These are phyloP conservation scores for Pleurotus salmoneostramineus DNA, from an alignment of 768 basidiomycete species.

Conservation along the genomic window DNA sequence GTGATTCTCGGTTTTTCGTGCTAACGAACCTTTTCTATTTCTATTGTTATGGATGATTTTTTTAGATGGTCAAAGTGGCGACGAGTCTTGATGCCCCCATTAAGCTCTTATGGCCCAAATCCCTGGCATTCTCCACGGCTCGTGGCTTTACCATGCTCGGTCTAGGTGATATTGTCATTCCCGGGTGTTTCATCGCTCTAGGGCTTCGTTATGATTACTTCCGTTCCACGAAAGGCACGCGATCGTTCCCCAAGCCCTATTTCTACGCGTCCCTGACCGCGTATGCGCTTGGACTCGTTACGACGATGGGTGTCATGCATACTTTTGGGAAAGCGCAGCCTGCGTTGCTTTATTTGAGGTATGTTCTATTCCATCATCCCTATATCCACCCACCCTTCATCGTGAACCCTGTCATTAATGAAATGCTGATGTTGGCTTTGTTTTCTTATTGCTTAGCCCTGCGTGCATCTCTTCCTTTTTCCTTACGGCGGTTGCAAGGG, in stretches of 20 bases:
- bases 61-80: slow-evolving; percentile 91
- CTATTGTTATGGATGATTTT: slow-evolving; percentile 2
- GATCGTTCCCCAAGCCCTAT: slow-evolving; percentile 62
- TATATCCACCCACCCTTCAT: background rate
- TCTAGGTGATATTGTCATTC: slow-evolving; percentile 79
- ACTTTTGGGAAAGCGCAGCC: slow-evolving; percentile 75
- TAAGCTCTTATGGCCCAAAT: slow-evolving; percentile 87
- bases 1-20: too few relatives aligned
- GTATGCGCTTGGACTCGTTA: slow-evolving; percentile 69
- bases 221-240: slow-evolving; percentile 29
- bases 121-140: slow-evolving; percentile 39
- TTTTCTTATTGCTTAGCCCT: slow-evolving; percentile 39
- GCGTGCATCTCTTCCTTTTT: slow-evolving; percentile 73
- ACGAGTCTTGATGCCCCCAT: slow-evolving; percentile 89
- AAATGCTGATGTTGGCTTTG: too few relatives aligned
- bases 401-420: too few relatives aligned
- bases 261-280: slow-evolving; percentile 66
- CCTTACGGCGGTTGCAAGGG: slow-evolving; percentile 50
- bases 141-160: slow-evolving; percentile 87
- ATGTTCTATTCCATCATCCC: slow-evolving; percentile 14
- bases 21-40: background rate
- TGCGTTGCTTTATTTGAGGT: slow-evolving; percentile 90
- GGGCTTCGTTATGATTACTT: slow-evolving; percentile 82
- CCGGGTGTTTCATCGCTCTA: slow-evolving; percentile 71
- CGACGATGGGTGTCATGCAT: slow-evolving; percentile 88